Base-by-base conservation (phyloP, 2,329 filamentous ascomycete species). In the Cryphonectria naterciae region DNA sequence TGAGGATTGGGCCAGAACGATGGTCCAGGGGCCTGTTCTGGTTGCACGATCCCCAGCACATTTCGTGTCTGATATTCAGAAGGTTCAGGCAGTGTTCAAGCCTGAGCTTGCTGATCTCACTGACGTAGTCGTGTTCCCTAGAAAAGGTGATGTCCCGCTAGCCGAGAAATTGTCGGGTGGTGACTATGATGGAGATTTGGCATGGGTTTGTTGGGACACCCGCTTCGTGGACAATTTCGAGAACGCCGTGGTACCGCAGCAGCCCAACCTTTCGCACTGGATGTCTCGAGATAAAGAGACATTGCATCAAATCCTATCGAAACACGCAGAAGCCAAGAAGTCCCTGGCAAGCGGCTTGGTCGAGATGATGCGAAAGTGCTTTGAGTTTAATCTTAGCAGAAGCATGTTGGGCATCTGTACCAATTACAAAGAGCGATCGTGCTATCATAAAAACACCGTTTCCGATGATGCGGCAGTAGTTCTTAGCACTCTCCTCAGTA, bases 101-200 rank as follows among this genome's bases (percentile, higher is more conserved):
- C 84, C 85, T 0, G 85, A 89, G 58, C 81, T 95, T 0, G 87
- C 90, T 3, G 87, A 88, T 2, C 80, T 97, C 0, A 92, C 92
- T 72, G 92, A 98, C 75, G 90, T 97, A 1, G 85, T 96, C 19
- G 86, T 98, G 0, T 98, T 98, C 74, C 85, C 93, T 0, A 84
- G 83, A 0, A 87, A 86, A 71, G 92, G 92, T 0, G 77, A 85
- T 37, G 81, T 80, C 0, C 88, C 92, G 0, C 83, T 94, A 0
- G 93, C 92, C 0, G 87, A 89, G 11, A 90, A 91, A 75, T 82
- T 95, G 0, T 93, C 92, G 1, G 93, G 93, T 0, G 93, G 93
- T 0, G 93, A 95, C 76, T 95, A 94, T 73, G 93, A 95, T 74
- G 93, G 93, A 0, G 93, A 96, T 73, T 86, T 83, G n/a, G 88